Conservation (phyloP, 768 basidiomycete species). For the Suillus subalutaceus region DNA sequence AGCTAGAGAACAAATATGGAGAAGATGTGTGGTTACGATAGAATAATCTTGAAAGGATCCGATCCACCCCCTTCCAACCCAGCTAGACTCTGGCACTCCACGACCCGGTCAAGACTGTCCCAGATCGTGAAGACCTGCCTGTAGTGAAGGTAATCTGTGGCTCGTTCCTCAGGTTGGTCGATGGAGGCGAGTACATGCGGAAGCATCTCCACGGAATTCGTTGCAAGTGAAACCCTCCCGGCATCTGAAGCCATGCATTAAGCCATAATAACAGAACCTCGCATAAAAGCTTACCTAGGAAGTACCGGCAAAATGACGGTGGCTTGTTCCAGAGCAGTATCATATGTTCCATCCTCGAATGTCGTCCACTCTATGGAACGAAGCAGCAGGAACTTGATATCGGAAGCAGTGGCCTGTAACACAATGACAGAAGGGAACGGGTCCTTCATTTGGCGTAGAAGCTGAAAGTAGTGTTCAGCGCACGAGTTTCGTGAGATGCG, state of each 20-base stretch:
- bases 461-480: too few relatives aligned
- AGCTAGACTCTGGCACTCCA: slow-evolving; percentile 60
- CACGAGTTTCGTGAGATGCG: too few relatives aligned
- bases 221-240: slow-evolving; percentile 73
- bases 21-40: slow-evolving; percentile 15
- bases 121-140: slow-evolving; percentile 82
- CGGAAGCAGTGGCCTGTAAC: too few relatives aligned
- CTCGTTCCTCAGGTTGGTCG: slow-evolving; percentile 67
- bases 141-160: slow-evolving; percentile 81
- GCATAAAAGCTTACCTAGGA: too few relatives aligned
- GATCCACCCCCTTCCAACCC: slow-evolving; percentile 75
- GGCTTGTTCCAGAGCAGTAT: too few relatives aligned
- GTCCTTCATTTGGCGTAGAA: too few relatives aligned
- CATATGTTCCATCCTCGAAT: too few relatives aligned
- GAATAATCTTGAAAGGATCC: slow-evolving; percentile 55
- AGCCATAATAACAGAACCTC: slow-evolving; percentile 21
- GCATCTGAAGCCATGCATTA: slow-evolving; percentile 45
- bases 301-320: too few relatives aligned
- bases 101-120: slow-evolving; percentile 63
- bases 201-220: slow-evolving; percentile 58
- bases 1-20: not conserved
- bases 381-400: too few relatives aligned
- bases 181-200: slow-evolving; percentile 66
- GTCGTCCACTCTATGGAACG: too few relatives aligned
- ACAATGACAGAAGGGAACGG: too few relatives aligned